phyloP scores from a whole-genome alignment of 2,329 filamentous ascomycete genomes.

The Cladorrhinum sp. region DNA sequence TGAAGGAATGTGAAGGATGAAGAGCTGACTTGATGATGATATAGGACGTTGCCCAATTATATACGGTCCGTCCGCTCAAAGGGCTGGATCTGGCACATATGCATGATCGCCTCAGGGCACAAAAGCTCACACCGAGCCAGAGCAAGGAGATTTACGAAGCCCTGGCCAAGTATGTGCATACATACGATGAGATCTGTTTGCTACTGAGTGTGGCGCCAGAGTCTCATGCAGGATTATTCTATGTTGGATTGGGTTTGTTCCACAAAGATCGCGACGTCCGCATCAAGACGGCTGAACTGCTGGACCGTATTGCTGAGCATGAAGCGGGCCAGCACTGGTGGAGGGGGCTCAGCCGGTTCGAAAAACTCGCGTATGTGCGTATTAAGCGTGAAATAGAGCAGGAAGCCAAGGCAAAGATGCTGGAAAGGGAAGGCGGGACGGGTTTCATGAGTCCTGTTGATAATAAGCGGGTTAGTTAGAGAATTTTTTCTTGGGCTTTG shows the following conservation, averaged over 20 bases:
- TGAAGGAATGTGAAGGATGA: neutral
- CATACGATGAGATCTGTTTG: constrained; percentile 82
- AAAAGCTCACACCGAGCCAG: constrained; percentile 72
- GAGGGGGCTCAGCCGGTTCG: constrained; percentile 79
- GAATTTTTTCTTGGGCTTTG: neutral
- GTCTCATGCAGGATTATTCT: constrained; percentile 84
- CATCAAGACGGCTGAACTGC: constrained; percentile 69
- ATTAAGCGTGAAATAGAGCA: constrained; percentile 65
- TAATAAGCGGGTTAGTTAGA: constrained; percentile 51
- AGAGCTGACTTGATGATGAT: neutral
- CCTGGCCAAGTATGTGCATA: constrained; percentile 69
- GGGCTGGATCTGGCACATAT: constrained; percentile 87
- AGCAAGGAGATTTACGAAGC: constrained; percentile 83
- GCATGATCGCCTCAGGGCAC: constrained; percentile 81
- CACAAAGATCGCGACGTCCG: constrained; percentile 82
- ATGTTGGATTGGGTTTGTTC: constrained; percentile 85
- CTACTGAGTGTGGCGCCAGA: constrained; percentile 80
- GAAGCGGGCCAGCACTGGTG: constrained; percentile 94
- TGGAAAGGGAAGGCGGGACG: constrained; percentile 10
- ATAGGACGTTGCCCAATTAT: constrained; percentile 64
- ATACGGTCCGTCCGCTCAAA: constrained; percentile 66
- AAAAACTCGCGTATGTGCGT: constrained; percentile 79
- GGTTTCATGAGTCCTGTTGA: constrained; percentile 9
- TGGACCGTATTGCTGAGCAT: constrained; percentile 81
- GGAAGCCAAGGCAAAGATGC: constrained; percentile 40